Percentiles rank a stretch among this genome's conserved stretches.
Evolutionary conservation across 148 eudicot genomes (phyloP).

Genomic region (Vaccinium corymbosum): DNA sequence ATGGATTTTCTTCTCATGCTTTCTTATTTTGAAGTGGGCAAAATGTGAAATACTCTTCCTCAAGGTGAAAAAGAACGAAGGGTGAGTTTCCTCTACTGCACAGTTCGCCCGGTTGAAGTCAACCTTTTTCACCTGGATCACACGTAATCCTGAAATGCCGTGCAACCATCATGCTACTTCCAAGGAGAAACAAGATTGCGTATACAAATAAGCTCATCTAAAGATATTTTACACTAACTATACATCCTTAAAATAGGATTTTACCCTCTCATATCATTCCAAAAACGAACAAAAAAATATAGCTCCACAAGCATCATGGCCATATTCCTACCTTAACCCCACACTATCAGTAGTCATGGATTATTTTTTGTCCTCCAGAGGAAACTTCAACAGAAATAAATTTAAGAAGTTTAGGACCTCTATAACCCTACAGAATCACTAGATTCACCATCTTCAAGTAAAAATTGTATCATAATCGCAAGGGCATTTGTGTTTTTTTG

Average conservation of each 20-base stretch:
- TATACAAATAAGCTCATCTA: background rate
- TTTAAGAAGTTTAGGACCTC: background rate
- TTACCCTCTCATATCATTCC: background rate
- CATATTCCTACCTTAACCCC: background rate
- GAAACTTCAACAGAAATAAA: background rate
- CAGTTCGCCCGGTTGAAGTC: background rate
- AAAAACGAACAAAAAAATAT: background rate
- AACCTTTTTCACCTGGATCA: background rate
- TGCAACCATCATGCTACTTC: background rate
- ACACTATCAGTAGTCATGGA: background rate
- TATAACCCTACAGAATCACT: background rate
- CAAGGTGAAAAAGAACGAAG: background rate
- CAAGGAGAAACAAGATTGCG: background rate
- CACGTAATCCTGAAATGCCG: background rate
- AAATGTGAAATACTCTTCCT: conserved; percentile 1
- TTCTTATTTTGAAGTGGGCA: background rate
- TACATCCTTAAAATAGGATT: background rate
- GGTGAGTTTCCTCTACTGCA: background rate
- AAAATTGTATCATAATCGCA: background rate
- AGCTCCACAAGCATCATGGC: background rate
- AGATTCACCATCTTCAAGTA: background rate
- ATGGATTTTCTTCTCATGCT: background rate
- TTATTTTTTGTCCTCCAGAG: background rate
- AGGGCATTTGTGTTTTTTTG: background rate
- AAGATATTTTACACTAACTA: background rate